Evolutionary conservation across 768 basidiomycete genomes (phyloP).

Genomic region (Dictyophora rubrovolvata): DNA sequence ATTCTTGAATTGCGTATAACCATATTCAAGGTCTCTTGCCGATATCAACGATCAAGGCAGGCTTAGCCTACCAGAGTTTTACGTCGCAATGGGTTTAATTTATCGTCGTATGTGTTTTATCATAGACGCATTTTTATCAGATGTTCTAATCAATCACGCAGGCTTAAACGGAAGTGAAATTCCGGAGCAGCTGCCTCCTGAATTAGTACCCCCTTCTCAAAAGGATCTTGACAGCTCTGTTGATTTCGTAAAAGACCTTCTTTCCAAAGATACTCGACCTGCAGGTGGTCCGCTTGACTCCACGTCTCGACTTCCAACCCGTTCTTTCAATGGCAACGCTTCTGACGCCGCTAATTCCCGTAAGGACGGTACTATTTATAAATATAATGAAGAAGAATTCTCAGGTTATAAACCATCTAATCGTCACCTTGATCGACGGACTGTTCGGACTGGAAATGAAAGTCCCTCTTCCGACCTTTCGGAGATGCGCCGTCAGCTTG

Average conservation of each 20-base stretch:
- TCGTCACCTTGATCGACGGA: conserved; percentile 77
- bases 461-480: conserved; percentile 59
- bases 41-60: conserved; percentile 92
- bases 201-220: conserved; percentile 87
- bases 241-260: conserved; percentile 76
- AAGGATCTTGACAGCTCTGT: conserved; percentile 84
- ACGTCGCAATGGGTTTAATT: conserved; percentile 97
- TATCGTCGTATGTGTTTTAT: conserved; percentile 67
- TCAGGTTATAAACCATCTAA: conserved; percentile 68
- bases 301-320: conserved; percentile 53
- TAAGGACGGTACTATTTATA: conserved; percentile 88
- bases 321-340: conserved; percentile 54
- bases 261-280: conserved; percentile 71
- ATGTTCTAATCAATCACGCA: conserved; percentile 22
- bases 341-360: conserved; percentile 47
- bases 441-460: conserved; percentile 67
- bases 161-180: conserved; percentile 88
- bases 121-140: background rate
- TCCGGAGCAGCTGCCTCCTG: conserved; percentile 76
- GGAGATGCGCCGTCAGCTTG: conserved; percentile 79
- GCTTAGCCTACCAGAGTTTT: conserved; percentile 91
- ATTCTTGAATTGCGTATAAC: conserved; percentile 5
- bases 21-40: conserved; percentile 63
- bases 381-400: conserved; percentile 57
- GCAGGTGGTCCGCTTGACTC: conserved; percentile 47